Percentiles rank a stretch among this genome's conserved stretches.
Conservation (phyloP, 495 filamentous ascomycete species). For the Penicillium bovifimosum region DNA sequence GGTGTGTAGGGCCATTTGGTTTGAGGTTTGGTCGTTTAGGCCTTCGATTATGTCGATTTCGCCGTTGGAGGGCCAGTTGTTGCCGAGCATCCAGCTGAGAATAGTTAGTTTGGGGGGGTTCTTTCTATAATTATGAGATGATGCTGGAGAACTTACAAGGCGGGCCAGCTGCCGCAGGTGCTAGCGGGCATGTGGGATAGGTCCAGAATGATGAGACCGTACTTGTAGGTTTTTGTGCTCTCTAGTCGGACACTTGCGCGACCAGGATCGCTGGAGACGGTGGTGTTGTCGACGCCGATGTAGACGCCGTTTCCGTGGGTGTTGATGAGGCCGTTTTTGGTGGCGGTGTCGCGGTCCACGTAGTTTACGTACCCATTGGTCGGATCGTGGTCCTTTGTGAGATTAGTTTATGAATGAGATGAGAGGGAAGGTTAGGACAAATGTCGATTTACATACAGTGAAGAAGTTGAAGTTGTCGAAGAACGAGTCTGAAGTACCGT, state of each 20-base stretch:
- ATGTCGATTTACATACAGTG: constrained; percentile 26
- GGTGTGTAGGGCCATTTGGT: constrained; percentile 65
- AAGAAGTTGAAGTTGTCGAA: constrained; percentile 53
- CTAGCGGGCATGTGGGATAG: constrained; percentile 51
- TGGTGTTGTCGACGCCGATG: constrained; percentile 39
- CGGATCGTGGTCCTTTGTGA: constrained; percentile 46
- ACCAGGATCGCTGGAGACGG: constrained; percentile 43
- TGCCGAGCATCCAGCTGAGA: constrained; percentile 46
- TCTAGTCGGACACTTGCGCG: constrained; percentile 52
- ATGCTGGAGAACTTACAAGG: constrained; percentile 43
- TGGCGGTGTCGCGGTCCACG: constrained; percentile 47
- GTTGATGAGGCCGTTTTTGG: constrained; percentile 48
- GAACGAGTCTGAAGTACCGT: constrained; percentile 36
- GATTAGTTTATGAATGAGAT: constrained; percentile 18
- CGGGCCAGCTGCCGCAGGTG: constrained; percentile 56
- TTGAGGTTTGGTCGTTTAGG: constrained; percentile 50
- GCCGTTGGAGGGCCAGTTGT: constrained; percentile 62
- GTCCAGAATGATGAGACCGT: constrained; percentile 56
- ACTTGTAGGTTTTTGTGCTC: constrained; percentile 47
- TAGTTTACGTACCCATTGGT: constrained; percentile 67
- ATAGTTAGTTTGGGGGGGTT: constrained; percentile 1
- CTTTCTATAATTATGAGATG: neutral
- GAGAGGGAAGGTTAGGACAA: constrained; percentile 20
- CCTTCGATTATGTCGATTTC: constrained; percentile 75
- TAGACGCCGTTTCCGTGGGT: constrained; percentile 32